Conservation (phyloP, 192 early-diverging fungal genomes). For the Mortierella alpina region DNA sequence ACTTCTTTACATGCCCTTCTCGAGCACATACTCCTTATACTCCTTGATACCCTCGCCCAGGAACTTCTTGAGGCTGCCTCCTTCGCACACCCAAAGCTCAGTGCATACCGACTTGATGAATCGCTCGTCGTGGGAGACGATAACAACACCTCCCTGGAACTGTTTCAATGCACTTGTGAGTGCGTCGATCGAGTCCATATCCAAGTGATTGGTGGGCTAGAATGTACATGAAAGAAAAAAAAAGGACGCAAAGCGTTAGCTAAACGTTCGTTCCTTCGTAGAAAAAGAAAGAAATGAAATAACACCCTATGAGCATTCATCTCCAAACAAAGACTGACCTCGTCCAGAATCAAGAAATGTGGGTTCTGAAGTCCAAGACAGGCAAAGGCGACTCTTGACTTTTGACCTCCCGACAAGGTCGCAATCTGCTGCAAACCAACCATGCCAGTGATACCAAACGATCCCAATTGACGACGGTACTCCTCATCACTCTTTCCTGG, state of each 20-base stretch:
- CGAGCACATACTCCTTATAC: conserved; percentile 69
- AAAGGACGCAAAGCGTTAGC: neutral
- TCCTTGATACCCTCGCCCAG: conserved; percentile 87
- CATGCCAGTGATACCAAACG: conserved; percentile 97
- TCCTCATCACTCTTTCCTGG: conserved; percentile 96
- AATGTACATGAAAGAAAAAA: conserved; percentile 48
- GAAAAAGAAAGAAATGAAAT: conserved; percentile 59
- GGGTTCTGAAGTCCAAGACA: conserved; percentile 91
- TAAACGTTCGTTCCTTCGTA: conserved; percentile 18
- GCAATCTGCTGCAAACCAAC: conserved; percentile 93
- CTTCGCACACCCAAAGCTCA: conserved; percentile 94
- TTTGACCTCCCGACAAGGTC: conserved; percentile 97
- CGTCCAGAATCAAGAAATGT: conserved; percentile 96
- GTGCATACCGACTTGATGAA: conserved; percentile 89
- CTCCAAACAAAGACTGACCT: conserved; percentile 73
- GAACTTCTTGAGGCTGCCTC: conserved; percentile 86
- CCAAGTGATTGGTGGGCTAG: conserved; percentile 90
- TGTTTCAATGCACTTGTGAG: conserved; percentile 85
- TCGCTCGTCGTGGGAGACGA: conserved; percentile 98
- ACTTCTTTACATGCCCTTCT: conserved; percentile 47
- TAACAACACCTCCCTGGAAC: conserved; percentile 94
- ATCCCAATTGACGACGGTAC: conserved; percentile 91
- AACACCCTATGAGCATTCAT: conserved; percentile 51
- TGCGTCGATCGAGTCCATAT: conserved; percentile 95
- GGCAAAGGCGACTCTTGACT: conserved; percentile 96